Evolutionary conservation across 2,329 filamentous ascomycete species (phyloP), one percentile per base, ranked within the genome.

Genomic region (Neonectria punicea): DNA sequence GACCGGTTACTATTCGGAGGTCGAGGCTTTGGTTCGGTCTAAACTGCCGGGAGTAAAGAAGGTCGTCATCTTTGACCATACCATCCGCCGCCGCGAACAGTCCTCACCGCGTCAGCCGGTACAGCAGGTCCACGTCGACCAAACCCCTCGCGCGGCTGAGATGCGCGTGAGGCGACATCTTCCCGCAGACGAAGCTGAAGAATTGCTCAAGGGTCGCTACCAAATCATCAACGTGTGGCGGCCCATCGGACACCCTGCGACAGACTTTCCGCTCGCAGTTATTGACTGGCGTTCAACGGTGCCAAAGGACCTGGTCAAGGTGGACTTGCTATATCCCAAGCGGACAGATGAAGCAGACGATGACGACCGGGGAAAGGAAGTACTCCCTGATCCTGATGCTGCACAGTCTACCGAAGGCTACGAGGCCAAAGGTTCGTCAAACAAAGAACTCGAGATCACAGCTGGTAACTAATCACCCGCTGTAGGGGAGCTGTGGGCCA

Each of bases 51-150:
- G 83, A 0, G 80, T 90, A 57, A 86, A 85, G 58, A 88, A 88
- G 65, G 84, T 93, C 11, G 84, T 89, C 64, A 90, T 92, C 63
- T 93, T 93, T 74, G 90, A 93, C 77, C 90, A 93, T 76, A 92
- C 90, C 0, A 90, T 93, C 69, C 85, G 90, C 2, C 80, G 86
- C 7, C 80, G 85, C 20, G 77, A 81, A 2, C 84, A 86, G n/a
- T 76, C 80, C 1, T 81, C 88, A 0, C 83, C 88, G 0, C 84
- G 90, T 6, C 86, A 87, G 67, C 91, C 91, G 0, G 90, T 93
- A 0, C 87, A 91, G 75, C 86, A 88, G 69, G 89, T 92, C 0
- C 91, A 93, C 67, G 89, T 93, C 14, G 91, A 93, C 73, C 91
- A 93, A 78, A 92, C 90, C 0, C 86, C 89, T 0, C 77, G 73